Evolutionary conservation across 2,329 filamentous ascomycete genomes (phyloP).

Genomic region (Teratosphaeria pseudoeucalypti): DNA sequence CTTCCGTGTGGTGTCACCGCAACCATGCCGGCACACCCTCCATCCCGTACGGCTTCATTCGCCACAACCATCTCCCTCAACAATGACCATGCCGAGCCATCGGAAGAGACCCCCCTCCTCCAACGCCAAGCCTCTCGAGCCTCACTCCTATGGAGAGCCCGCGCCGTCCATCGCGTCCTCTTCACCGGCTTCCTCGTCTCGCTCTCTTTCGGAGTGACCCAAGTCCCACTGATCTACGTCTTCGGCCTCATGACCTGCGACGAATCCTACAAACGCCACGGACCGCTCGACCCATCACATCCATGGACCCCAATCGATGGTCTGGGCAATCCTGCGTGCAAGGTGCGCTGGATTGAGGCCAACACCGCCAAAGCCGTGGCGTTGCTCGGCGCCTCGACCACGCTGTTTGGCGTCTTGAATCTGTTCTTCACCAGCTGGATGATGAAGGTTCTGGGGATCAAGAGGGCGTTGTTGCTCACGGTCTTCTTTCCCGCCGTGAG

Average conservation of each 20-base stretch:
- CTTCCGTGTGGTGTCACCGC: background rate
- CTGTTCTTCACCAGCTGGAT: constrained; percentile 57
- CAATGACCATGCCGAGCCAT: constrained; percentile 1
- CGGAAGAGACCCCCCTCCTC: constrained; percentile 9
- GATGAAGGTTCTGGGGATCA: constrained; percentile 56
- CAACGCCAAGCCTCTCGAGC: constrained; percentile 2
- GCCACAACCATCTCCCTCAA: constrained; percentile 1
- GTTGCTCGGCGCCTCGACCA: constrained; percentile 58
- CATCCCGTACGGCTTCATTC: constrained; percentile 3
- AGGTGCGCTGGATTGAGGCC: constrained; percentile 51
- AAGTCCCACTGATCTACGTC: constrained; percentile 49
- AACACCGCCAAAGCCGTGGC: constrained; percentile 53
- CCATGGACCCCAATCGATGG: constrained; percentile 24
- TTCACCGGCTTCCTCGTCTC: constrained; percentile 52
- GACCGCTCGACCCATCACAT: constrained; percentile 22
- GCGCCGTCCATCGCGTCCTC: constrained; percentile 37
- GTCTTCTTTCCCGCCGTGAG: constrained; percentile 55
- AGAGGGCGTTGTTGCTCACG: constrained; percentile 51
- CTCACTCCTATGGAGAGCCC: constrained; percentile 13
- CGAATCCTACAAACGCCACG: constrained; percentile 53
- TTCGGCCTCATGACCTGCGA: constrained; percentile 66
- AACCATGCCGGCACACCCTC: background rate
- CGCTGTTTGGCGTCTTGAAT: constrained; percentile 56
- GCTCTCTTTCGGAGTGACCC: constrained; percentile 40
- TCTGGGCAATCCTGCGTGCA: constrained; percentile 36